phyloP scores from a whole-genome alignment of 73 alveolate genomes.

The Tetrahymena borealis region DNA sequence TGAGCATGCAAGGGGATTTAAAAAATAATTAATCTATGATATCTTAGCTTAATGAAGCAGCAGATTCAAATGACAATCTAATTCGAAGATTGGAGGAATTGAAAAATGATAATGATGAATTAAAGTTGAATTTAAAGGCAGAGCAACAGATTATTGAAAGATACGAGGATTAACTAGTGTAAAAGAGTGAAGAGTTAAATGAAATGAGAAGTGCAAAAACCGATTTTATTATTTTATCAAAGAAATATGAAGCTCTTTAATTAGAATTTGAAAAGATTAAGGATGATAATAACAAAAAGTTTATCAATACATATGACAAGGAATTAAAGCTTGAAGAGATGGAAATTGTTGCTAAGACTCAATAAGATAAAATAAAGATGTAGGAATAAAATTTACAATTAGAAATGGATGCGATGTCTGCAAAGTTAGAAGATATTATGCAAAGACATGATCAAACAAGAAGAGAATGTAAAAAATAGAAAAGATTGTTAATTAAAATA shows the following conservation, averaged over 20 bases:
- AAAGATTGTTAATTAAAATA: neutral
- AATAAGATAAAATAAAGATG: neutral
- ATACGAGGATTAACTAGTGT: constrained; percentile 2
- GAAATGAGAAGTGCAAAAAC: constrained; percentile 10
- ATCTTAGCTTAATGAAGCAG: neutral
- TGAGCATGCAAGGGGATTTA: neutral
- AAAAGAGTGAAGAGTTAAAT: constrained; percentile 21
- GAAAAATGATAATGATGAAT: neutral
- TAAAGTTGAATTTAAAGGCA: neutral
- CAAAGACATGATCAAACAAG: neutral
- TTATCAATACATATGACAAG: constrained; percentile 8
- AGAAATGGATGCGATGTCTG: constrained; percentile 6
- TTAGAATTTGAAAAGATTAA: constrained; percentile 3
- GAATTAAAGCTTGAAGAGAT: constrained; percentile 6
- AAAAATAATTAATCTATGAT: neutral
- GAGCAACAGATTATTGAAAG: neutral
- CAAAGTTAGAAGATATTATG: constrained; percentile 6
- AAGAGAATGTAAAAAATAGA: neutral
- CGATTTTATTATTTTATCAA: constrained; percentile 4
- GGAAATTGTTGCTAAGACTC: neutral
- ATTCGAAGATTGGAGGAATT: constrained; percentile 1
- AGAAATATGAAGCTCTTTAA: constrained; percentile 27
- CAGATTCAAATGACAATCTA: constrained; percentile 3
- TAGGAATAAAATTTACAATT: constrained; percentile 15
- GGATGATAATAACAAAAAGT: neutral